Evolutionary conservation across 495 filamentous ascomycete genomes (phyloP), one percentile per base, ranked within the genome.

Genomic region (Cudoniella acicularis): DNA sequence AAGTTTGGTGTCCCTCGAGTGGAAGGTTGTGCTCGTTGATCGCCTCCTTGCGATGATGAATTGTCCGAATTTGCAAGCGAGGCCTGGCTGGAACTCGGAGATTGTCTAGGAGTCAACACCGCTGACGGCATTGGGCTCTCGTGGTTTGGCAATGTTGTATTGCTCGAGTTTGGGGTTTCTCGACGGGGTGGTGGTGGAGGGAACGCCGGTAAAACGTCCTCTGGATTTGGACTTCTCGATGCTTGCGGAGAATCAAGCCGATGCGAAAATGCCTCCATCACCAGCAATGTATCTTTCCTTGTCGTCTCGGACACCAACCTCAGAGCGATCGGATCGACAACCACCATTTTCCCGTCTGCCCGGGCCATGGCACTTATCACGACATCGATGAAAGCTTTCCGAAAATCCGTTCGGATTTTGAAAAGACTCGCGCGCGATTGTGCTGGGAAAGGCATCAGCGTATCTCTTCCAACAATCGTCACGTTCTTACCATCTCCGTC

Each of bases 321-420:
- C 43, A 62, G 53, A 20, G 20, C 48, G 47, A 53, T 1, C 1
- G 53, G 48, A 47, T 62, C 22, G 54, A 46, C 52, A 23, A 10
- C 52, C 10, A 21, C 24, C 10, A 8, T 25, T 18, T 57, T 52
- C 25, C 20, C 36, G 41, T 26, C n/a, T n/a, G 30, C 26, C 42
- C 23, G 48, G 46, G 23, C 60, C 26, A 57, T 23, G 24, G 46
- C 49, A 18, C 46, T 42, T 45, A 16, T 45, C 53, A 56, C 52
- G 13, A 46, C 53, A 20, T 61, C 59, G 27, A 51, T 21, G n/a
- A 61, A 43, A 43, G 36, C 52, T 11, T 45, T 23, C 20, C 47
- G 59, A 23, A 61, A 61, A 17, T 21, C 24, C 36, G 24, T 57
- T 46, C 27, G 60, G 36, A 62, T 62, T 1, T 62, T 52, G 27